Base-by-base conservation (phyloP, 129 eudicot species). In the Centella asiatica region DNA sequence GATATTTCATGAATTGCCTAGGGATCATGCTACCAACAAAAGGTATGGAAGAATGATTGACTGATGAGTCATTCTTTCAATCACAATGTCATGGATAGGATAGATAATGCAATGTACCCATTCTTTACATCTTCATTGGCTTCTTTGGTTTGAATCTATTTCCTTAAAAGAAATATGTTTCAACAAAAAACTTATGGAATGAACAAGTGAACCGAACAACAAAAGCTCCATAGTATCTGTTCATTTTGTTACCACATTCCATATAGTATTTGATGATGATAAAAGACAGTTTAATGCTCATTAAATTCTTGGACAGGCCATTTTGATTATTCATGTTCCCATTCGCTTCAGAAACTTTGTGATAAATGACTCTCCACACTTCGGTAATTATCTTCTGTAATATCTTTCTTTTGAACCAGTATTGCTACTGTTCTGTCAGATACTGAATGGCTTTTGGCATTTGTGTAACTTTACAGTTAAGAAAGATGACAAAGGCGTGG, bases 281-380 rank as follows among this genome's bases (percentile, higher is more conserved):
- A 19, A 4, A 40, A 51, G 1, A 17, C 17, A 33, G 18, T 67
- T 45, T 65, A 33, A 68, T 64, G 54, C 25, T 64, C 46, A 28
- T 12, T 77, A 60, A 62, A 60, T 67, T 67, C 31, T 54, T 57
- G 76, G 44, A 37, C 96, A 92, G 99, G 99, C 95, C n/a, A 78
- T 92, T 49, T 74, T 92, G 78, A 67, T 92, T 45, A 87, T 92
- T 73, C 99, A 92, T 67, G 72, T 87, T 32, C 99, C 99, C 66
- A 62, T 71, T 52, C 76, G 76, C 57, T 76, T 73, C 72, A 84
- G 99, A 67, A 87, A 78, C 44, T 74, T 84, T 68, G 63, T 46
- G 29, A 46, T 82, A 36, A 58, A 64, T 44, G 96, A 92, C 71
- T 58, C 88, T 44, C 71, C 86, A 0, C 71, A 81, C 46, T 80